phyloP scores from a whole-genome alignment of 75 land plant species.

The Gnetum montanum region DNA sequence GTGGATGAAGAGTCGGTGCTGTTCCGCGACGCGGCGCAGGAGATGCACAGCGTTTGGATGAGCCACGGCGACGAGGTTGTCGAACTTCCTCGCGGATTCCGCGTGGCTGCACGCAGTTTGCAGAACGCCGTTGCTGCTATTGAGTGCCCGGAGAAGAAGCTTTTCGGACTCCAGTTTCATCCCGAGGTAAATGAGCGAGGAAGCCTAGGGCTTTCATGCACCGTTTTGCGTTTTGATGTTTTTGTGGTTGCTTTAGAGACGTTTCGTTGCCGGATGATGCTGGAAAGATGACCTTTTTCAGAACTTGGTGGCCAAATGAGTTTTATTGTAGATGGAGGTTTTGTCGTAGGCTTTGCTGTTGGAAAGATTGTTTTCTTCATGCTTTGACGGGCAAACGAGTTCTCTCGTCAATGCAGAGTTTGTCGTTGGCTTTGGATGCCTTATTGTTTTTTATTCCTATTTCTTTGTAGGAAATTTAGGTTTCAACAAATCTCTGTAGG shows the following conservation, averaged over 20 bases:
- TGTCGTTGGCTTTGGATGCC: too few relatives aligned
- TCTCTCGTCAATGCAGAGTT: too few relatives aligned
- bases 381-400: too few relatives aligned
- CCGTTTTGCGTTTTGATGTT: background rate
- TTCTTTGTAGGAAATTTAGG: too few relatives aligned
- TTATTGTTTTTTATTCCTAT: too few relatives aligned
- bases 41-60: slow-evolving; percentile 86
- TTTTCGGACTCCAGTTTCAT: slow-evolving; percentile 90
- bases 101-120: slow-evolving; percentile 54
- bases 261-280: too few relatives aligned
- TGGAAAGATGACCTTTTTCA: too few relatives aligned
- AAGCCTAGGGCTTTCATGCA: background rate
- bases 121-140: slow-evolving; percentile 79
- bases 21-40: slow-evolving; percentile 18
- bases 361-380: too few relatives aligned
- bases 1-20: slow-evolving; percentile 15
- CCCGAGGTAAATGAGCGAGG: slow-evolving; percentile 58
- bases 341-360: too few relatives aligned
- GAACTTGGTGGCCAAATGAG: too few relatives aligned
- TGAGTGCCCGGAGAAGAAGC: slow-evolving; percentile 36
- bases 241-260: slow-evolving; percentile 3
- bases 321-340: too few relatives aligned
- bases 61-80: slow-evolving; percentile 94
- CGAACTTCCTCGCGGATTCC: slow-evolving; percentile 61
- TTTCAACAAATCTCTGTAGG: too few relatives aligned